Evolutionary conservation across 192 early-diverging fungal species (phyloP), one percentile per base, ranked within the genome.

Genomic region (Backusella parvicylindrica): DNA sequence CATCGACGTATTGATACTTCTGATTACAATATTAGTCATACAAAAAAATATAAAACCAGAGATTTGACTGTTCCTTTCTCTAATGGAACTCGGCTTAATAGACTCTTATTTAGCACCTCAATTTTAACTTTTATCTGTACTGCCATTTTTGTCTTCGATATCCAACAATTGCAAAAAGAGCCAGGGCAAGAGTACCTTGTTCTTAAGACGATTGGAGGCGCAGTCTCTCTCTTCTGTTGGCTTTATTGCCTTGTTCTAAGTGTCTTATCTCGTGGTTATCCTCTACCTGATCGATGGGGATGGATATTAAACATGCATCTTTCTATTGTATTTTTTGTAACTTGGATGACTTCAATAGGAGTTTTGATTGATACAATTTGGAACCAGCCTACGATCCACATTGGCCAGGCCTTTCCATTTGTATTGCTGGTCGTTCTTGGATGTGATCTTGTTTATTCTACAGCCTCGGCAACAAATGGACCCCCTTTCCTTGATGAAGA

Each of bases 241-340:
- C 11, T 74, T 6, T 81, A 81, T 41, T 32, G 33, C 31, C 31
- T 70, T n/a, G 33, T 68, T 13, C 28, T 81, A n/a, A 63, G 68
- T 36, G 12, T 81, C n/a, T 66, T 81, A 11, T 70, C 72, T 26
- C 76, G 53, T 3, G 35, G 63, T 30, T 63, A 82, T 33, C 53
- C 38, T 3, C 13, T 82, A 1, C 80, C 80, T 0, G 71, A 75
- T 47, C 7, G 26, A 0, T 75, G 71, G 78, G 75, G 72, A 30
- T 79, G 78, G 75, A 64, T 77, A 33, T 32, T 84, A 18, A 84
- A 84, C 33, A 36, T 65, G 0, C 78, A 82, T 67, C 74, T 84
- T 6, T 63, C 32, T 49, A n/a, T 38, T n/a, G 21, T 75, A 21
- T 75, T 18, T 64, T 9, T 43, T 12, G n/a, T 65, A 2, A 32